Evolutionary conservation across 1,284 basidiomycete genomes (phyloP), one percentile per base, ranked within the genome.

Genomic region (Cutaneotrichosporon sp.): DNA sequence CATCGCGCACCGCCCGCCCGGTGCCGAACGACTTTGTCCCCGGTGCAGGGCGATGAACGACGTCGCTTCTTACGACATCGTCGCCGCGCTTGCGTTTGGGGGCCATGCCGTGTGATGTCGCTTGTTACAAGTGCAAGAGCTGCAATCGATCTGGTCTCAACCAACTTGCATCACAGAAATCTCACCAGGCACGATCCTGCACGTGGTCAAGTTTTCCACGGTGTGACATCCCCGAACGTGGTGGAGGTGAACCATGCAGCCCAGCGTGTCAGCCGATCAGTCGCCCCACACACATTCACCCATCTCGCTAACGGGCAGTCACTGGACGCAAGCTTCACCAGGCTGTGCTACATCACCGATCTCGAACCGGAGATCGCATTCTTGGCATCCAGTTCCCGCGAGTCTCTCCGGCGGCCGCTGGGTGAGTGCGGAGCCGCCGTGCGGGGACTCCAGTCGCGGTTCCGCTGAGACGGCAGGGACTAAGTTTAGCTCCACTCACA

Each of bases 1-100:
- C 78, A 57, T 78, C 73, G 54, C 74, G 72, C 24, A 79, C 70
- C 6, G 73, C 72, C 56, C 68, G 66, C 13, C 76, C 79, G 2
- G 76, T 69, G 18, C 68, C 68, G 63, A 70, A 79, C 18, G 70
- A 69, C 63, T 67, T 70, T 2, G 74, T 75, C 0, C 73, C 72
- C 11, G 16, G 65, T 59, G 11, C 67, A 2, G 75, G 73, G 27
- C 68, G 70, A 18, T 59, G 59, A 1, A 74, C 69, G 4, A 64
- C 46, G 20, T 73, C 67, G 9, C 54, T 62, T 9, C 56, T 43
- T 16, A 47, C 61, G 10, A 36, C 38, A 3, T 69, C 68, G 45
- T 63, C 72, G 8, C 62, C 67, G 49, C 70, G 65, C 67, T 78
- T 78, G 36, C 76, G 57, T 63, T 78, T 78, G 9, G 64, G 33